A percentile compares a stretch with the other conserved stretches of the same genome.
These are phyloP conservation scores for Fraxinus baroniana DNA, from an alignment of 305 asterid genomes.

Conservation along the genomic window DNA sequence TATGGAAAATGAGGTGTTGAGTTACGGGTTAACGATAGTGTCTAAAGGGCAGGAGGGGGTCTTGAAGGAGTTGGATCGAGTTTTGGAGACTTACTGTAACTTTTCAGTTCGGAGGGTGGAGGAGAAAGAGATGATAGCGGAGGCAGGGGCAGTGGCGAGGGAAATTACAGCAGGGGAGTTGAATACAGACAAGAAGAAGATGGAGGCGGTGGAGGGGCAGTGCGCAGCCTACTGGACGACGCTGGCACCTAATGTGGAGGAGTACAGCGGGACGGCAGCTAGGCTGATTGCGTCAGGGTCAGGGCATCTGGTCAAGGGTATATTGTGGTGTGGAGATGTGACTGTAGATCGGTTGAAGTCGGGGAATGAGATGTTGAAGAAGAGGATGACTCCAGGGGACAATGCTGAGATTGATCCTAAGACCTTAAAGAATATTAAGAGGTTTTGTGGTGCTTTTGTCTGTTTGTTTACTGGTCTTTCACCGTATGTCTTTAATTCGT, in stretches of 20 bases:
- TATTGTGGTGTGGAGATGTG: slow-evolving; percentile 96
- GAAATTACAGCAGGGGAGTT: slow-evolving; percentile 57
- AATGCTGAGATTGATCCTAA: slow-evolving; percentile 62
- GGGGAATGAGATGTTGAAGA: slow-evolving; percentile 73
- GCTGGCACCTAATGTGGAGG: slow-evolving; percentile 93
- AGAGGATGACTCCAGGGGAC: slow-evolving; percentile 63
- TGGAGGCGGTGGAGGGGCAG: slow-evolving; percentile 65
- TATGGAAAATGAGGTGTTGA: slow-evolving; percentile 45
- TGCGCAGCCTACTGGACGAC: slow-evolving; percentile 96
- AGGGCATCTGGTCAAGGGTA: slow-evolving; percentile 85
- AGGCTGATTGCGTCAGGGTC: slow-evolving; percentile 87
- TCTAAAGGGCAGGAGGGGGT: slow-evolving; percentile 63
- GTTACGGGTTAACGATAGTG: slow-evolving; percentile 78
- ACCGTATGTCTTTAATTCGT: background rate
- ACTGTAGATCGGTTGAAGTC: slow-evolving; percentile 71
- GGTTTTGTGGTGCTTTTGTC: slow-evolving; percentile 40
- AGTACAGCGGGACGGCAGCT: slow-evolving; percentile 83
- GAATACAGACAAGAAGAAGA: slow-evolving; percentile 55
- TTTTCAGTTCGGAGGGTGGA: slow-evolving; percentile 71
- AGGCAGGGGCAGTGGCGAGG: slow-evolving; percentile 49
- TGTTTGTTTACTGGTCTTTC: slow-evolving; percentile 9
- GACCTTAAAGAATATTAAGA: slow-evolving; percentile 72
- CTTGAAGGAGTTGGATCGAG: slow-evolving; percentile 58
- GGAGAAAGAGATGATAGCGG: slow-evolving; percentile 41
- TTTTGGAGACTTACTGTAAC: slow-evolving; percentile 53